Base-by-base conservation (phyloP, 768 basidiomycete genomes). In the Hypholoma fasciculare region DNA sequence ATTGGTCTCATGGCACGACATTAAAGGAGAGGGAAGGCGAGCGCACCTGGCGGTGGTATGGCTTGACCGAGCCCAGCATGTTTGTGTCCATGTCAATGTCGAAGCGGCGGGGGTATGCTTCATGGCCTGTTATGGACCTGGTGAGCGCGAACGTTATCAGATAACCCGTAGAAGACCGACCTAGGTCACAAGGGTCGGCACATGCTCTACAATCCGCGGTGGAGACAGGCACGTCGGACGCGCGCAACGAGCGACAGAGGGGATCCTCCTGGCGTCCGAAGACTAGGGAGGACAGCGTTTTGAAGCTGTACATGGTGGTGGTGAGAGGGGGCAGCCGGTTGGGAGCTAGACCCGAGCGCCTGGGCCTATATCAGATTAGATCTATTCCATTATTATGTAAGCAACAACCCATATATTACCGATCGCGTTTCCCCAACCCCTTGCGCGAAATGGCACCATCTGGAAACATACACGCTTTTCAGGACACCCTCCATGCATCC, bases 1-100 rank as follows among this genome's bases (percentile, higher is more conserved):
- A 40, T 52, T 52, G 38, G 56, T 8, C 47, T 20, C 30, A 34
- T 17, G 26, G 36, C 43, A 49, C 17, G 52, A 39, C 39, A 20
- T 13, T 54, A 47, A 48, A 50, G 48, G 23, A 37, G 19, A 14
- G 49, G 43, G 30, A 49, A 36, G 38, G 55, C 49, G 49, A 3
- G 30, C 67, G 38, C 61, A 89, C 92, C 79, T 94, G 90, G 20
- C 94, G 87, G 39, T 83, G 84, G 71, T 92, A 94, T 2, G 92
- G 88, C 70, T 89, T 90, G 26, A 94, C 83, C 30, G 87, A 85
- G 8, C 95, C 96, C n/a, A 95, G 74, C 84, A 98, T 84, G 48
- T 89, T 82, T 2, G 85, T 83, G 19, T 88, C 87, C 76, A 82
- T 84, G 75, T 98, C 96, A 36, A 91, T 76, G 39, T 85, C 83